A percentile compares a stretch with the other conserved stretches of the same genome.
These are phyloP conservation scores for Crataegus laevigata DNA, from an alignment of 306 rosid species.

Conservation along the genomic window DNA sequence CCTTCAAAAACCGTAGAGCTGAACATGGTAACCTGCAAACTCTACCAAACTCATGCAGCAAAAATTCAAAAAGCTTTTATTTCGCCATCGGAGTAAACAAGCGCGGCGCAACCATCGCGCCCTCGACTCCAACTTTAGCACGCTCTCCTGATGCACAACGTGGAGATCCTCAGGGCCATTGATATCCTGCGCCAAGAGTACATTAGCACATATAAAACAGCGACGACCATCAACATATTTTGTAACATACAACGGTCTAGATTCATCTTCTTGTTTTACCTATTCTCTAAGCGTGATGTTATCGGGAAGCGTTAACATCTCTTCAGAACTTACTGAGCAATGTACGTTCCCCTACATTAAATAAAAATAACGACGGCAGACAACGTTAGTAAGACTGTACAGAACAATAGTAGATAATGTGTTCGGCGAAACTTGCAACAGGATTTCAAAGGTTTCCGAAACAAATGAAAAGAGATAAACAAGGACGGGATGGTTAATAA, in stretches of 20 bases:
- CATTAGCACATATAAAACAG: background rate
- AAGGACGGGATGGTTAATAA: background rate
- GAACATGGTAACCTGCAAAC: background rate
- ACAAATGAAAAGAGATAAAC: background rate
- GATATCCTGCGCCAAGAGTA: slow-evolving; percentile 45
- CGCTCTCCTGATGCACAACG: slow-evolving; percentile 12
- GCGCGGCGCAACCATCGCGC: background rate
- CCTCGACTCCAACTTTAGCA: background rate
- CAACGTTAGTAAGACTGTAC: background rate
- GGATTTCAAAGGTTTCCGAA: background rate
- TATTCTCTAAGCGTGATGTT: slow-evolving; percentile 49
- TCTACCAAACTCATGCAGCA: background rate
- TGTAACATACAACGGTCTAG: background rate
- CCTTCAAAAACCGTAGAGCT: background rate
- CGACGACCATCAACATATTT: background rate
- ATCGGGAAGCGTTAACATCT: slow-evolving; percentile 69
- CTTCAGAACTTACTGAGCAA: slow-evolving; percentile 48
- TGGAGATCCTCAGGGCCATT: slow-evolving; percentile 65
- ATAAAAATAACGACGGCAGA: slow-evolving; percentile 1
- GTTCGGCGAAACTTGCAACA: background rate
- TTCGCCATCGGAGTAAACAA: slow-evolving; percentile 17
- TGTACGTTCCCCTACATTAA: slow-evolving; percentile 63
- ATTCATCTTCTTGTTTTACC: slow-evolving; percentile 32
- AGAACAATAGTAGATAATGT: background rate
- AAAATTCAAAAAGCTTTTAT: slow-evolving; percentile 7